These are phyloP conservation scores for Syzygium syzygioides DNA, from an alignment of 441 rosid genomes.

Conservation along the genomic window DNA sequence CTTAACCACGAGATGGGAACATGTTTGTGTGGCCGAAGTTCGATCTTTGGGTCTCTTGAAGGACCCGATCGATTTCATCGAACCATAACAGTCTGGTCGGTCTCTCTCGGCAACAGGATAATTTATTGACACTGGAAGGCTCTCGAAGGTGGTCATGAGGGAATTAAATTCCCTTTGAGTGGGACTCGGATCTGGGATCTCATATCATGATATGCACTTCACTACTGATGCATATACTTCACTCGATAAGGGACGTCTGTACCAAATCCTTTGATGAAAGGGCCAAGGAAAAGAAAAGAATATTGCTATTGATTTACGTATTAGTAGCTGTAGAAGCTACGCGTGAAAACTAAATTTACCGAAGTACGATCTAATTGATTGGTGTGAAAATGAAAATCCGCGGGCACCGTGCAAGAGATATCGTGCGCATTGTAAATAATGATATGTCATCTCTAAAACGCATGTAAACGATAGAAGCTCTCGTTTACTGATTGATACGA, in stretches of 20 bases:
- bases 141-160: neutral
- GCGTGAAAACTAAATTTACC: neutral
- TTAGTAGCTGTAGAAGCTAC: neutral
- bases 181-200: fast-evolving
- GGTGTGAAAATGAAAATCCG: fast-evolving
- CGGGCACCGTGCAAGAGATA: fast-evolving
- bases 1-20: neutral
- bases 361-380: neutral
- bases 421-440: neutral
- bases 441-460: fast-evolving
- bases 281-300: neutral
- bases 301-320: fast-evolving
- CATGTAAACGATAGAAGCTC: neutral
- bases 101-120: neutral
- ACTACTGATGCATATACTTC: neutral
- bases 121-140: neutral
- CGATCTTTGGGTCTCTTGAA: neutral
- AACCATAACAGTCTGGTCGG: neutral
- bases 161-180: neutral
- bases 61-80: neutral
- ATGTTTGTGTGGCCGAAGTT: neutral
- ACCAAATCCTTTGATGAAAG: neutral
- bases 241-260: neutral
- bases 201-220: neutral
- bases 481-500: fast-evolving